These are phyloP conservation scores for Ogataea kodamae DNA, from an alignment of 805 yeast genomes.

Conservation along the genomic window DNA sequence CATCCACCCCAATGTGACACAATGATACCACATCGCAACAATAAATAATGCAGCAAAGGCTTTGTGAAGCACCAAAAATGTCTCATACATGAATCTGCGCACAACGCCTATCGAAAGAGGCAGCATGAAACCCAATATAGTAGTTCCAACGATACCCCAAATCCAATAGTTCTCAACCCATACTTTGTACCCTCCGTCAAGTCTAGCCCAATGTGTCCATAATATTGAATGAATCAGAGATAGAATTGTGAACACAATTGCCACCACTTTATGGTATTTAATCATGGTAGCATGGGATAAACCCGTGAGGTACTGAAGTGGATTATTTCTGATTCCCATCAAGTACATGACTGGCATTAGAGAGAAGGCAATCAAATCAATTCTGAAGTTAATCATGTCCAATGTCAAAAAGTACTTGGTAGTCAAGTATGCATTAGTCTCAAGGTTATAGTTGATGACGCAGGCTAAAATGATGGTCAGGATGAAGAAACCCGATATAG, in stretches of 20 bases:
- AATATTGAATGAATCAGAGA: constrained; percentile 54
- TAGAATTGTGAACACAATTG: constrained; percentile 47
- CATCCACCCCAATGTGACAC: constrained; percentile 40
- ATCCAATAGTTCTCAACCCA: constrained; percentile 47
- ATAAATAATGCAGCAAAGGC: constrained; percentile 37
- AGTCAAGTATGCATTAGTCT: constrained; percentile 37
- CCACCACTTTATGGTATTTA: constrained; percentile 64
- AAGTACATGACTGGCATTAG: constrained; percentile 56
- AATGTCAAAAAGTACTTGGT: constrained; percentile 29
- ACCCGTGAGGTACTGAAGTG: constrained; percentile 59
- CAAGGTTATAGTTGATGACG: constrained; percentile 35
- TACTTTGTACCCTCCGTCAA: constrained; percentile 38
- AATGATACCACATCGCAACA: constrained; percentile 39
- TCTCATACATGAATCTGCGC: constrained; percentile 38
- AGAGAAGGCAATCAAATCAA: constrained; percentile 48
- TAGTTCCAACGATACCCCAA: constrained; percentile 33
- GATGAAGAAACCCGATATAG: constrained; percentile 33
- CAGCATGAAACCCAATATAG: constrained; percentile 15
- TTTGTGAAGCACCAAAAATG: constrained; percentile 40
- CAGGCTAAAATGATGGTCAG: constrained; percentile 32
- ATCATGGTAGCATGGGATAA: constrained; percentile 60
- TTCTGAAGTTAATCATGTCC: constrained; percentile 49
- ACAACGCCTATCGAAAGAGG: constrained; percentile 23
- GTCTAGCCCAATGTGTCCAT: constrained; percentile 46
- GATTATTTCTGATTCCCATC: constrained; percentile 73